Evolutionary conservation across 2,329 filamentous ascomycete species (phyloP).

Genomic region (Bipolaris cookei): DNA sequence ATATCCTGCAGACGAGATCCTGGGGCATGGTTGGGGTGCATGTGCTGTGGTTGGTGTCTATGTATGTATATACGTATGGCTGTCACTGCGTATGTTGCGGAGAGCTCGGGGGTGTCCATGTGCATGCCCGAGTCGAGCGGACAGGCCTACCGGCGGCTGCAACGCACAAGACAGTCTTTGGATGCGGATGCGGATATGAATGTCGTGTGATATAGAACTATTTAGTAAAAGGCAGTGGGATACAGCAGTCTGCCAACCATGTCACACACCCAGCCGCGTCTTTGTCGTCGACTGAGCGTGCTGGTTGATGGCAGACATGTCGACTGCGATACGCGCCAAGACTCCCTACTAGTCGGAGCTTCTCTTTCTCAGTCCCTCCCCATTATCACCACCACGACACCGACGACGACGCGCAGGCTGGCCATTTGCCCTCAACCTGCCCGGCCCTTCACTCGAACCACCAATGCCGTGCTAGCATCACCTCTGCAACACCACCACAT

Average conservation of each 20-base stretch:
- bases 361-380: slow-evolving; percentile 23
- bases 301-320: neutral
- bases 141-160: too few species aligned
- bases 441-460: slow-evolving; percentile 18
- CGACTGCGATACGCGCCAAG: slow-evolving; percentile 25
- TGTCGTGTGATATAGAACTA: too few species aligned
- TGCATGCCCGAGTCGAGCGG: neutral
- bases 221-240: too few species aligned
- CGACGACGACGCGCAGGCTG: slow-evolving; percentile 13
- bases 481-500: neutral
- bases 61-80: neutral
- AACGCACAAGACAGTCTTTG: too few species aligned
- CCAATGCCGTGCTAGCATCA: slow-evolving; percentile 32
- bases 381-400: slow-evolving; percentile 17
- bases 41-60: slow-evolving; percentile 2
- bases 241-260: too few species aligned
- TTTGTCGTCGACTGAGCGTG: neutral
- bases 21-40: slow-evolving; percentile 19
- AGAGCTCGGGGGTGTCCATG: slow-evolving; percentile 37
- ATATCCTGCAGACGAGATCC: slow-evolving; percentile 20
- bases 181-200: too few species aligned
- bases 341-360: slow-evolving; percentile 10
- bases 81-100: slow-evolving; percentile 28
- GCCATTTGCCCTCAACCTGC: slow-evolving; percentile 10
- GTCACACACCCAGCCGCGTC: too few species aligned